Evolutionary conservation across 805 yeast species (phyloP), one percentile per base, ranked within the genome.

Genomic region (Yamadazyma endophytica): DNA sequence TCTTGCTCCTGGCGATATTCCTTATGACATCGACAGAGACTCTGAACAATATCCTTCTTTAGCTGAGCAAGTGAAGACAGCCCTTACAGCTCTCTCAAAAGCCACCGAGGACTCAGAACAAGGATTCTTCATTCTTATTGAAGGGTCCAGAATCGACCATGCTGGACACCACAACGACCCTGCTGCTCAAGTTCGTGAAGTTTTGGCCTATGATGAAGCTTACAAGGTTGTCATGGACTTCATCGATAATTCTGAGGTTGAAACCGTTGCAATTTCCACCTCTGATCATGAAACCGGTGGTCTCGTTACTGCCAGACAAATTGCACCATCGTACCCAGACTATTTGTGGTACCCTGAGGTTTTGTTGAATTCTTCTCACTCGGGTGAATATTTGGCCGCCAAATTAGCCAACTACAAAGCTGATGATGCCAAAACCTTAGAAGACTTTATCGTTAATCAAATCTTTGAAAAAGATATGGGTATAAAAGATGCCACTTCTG

Each of bases 271-370:
- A 25, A 65, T 88, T 25, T 77, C 90, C 18, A 88, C 96, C 4
- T 82, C 94, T 11, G 96, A 88, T 54, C 97, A 88, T 63, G 97
- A 88, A 55, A 89, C 96, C 19, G 97, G 97, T 40, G 97, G 96
- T 1, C 68, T 9, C 42, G 82, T 83, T n/a, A 74, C 85, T 27
- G 87, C 95, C 0, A 76, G 89, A 58, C 96, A 89, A 64, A 56
- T 83, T 22, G 51, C 77, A 4, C 54, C 67, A 3, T 52, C 53
- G 1, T 87, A 88, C 54, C 97, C 97, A 2, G 94, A 85, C 34
- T 86, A 88, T 51, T 48, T 76, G 35, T 86, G 96, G 96, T 73
- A 68, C 47, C 96, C 95, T 1, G 75, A 80, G 48, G 84, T 73
- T 9, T 65, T 88, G 33, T 55, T 68, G 21, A 72, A 77, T 42